Base-by-base conservation (phyloP, 352 stramenopile genomes). In the Pythium rhizo-oryzae region DNA sequence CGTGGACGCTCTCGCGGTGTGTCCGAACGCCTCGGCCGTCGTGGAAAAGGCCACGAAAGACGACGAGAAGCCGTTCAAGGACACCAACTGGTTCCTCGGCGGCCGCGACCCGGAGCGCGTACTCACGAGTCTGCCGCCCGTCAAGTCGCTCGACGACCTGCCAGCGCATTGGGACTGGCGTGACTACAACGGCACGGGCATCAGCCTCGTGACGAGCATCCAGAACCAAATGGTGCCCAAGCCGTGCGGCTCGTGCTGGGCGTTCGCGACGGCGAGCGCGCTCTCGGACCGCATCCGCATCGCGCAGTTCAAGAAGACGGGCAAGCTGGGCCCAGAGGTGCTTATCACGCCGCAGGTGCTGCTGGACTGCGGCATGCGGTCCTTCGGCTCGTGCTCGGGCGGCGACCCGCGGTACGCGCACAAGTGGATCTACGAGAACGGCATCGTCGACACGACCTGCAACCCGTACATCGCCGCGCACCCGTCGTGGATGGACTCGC, bases 371-470 rank as follows among this genome's bases (percentile, higher is more conserved):
- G 85, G 85, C 33, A 93, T 93, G 85, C 83, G 84, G 8, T 91
- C 82, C 2, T 93, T 93, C 50, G 83, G 85, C 16, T 93, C 85
- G 54, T 92, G 85, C 65, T 81, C 77, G 21, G 85, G 85, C n/a
- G 85, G 85, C n/a, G 85, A 93, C 30, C 85, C 85, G 16, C 79
- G 85, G n/a, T 88, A 88, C 46, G 85, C 85, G 21, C 85, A 93
- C 74, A 88, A 93, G 67, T 93, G 85, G 85, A 93, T 93, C 63
- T 80, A 90, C 44, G 82, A 91, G 67, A 90, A 93, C 46, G 85
- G 85, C 44, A 92, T 93, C 56, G 85, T 93, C 11, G 85, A 93
- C 69, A 77, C 77, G 74, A 93, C 85, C 5, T 93, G 85, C 61
- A 93, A 88, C 57, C 85, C 85, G 60, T 93, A 93, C 71, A 92